Conservation (phyloP, 1,284 basidiomycete genomes). For the Ustilago bromivora region DNA sequence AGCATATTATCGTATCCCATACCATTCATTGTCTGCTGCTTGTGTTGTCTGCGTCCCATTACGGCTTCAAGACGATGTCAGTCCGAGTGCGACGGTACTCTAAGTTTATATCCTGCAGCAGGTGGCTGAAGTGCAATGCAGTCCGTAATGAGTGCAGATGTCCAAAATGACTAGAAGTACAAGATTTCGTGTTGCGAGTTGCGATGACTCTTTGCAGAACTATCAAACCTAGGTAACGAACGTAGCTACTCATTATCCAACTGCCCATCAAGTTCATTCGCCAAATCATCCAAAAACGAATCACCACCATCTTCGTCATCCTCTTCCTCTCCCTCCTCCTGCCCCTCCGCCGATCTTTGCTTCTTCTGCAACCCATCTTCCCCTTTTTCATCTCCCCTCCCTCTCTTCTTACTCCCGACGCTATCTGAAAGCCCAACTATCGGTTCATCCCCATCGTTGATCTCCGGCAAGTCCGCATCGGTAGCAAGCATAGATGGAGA, state of each 20-base stretch:
- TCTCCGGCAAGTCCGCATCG: constrained; percentile 45
- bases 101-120: background rate
- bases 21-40: background rate
- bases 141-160: background rate
- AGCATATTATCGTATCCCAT: background rate
- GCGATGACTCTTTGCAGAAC: background rate
- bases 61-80: too few relatives aligned
- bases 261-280: constrained; percentile 61
- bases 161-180: constrained; percentile 2
- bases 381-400: constrained; percentile 8
- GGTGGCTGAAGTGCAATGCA: background rate
- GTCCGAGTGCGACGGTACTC: too few relatives aligned
- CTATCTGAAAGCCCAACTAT: background rate
- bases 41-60: background rate
- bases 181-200: background rate
- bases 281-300: constrained; percentile 60
- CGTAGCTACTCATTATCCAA: constrained; percentile 47
- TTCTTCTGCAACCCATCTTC: constrained; percentile 47
- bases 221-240: constrained; percentile 3
- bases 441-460: constrained; percentile 5
- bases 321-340: constrained; percentile 38
- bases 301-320: constrained; percentile 49
- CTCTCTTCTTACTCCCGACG: constrained; percentile 13
- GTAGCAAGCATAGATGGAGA: constrained; percentile 19
- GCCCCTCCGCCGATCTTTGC: constrained; percentile 13